phyloP scores from a whole-genome alignment of 441 rosid genomes.

The Pelargonium australe region DNA sequence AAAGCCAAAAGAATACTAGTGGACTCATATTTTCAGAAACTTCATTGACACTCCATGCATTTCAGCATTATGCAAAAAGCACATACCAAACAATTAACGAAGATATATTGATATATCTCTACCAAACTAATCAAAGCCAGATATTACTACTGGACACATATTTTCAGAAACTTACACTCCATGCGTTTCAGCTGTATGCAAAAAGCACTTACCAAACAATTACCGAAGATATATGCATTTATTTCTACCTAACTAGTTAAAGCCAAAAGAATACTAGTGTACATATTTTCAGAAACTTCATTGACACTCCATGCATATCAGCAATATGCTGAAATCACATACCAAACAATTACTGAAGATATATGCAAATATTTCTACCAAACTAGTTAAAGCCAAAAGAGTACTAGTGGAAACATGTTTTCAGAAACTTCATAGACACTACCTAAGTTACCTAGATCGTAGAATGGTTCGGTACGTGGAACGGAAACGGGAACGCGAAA shows the following conservation, averaged over 20 bases:
- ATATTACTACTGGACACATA: not conserved
- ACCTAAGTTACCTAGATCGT: too few relatives aligned
- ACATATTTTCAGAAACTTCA: conserved; percentile 1
- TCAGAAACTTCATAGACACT: not conserved
- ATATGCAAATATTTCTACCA: not conserved
- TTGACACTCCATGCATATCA: not conserved
- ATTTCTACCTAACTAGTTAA: not conserved
- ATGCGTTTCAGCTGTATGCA: too few relatives aligned
- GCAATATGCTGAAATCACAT: too few relatives aligned
- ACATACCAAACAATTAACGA: too few relatives aligned
- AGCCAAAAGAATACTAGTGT: not conserved
- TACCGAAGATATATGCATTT: not conserved
- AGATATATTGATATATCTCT: not conserved
- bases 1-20: not conserved
- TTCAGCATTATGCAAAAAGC: too few relatives aligned
- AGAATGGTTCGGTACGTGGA: too few relatives aligned
- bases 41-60: not conserved
- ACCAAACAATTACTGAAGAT: too few relatives aligned
- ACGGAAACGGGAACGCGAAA: too few relatives aligned
- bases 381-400: not conserved
- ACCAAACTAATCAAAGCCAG: not conserved
- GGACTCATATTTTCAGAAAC: not conserved
- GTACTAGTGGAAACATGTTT: not conserved
- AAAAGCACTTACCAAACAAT: too few relatives aligned
- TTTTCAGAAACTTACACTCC: not conserved